phyloP scores from a whole-genome alignment of 225 moss, liverwort and hornwort species.

The Climacium dendroides region DNA sequence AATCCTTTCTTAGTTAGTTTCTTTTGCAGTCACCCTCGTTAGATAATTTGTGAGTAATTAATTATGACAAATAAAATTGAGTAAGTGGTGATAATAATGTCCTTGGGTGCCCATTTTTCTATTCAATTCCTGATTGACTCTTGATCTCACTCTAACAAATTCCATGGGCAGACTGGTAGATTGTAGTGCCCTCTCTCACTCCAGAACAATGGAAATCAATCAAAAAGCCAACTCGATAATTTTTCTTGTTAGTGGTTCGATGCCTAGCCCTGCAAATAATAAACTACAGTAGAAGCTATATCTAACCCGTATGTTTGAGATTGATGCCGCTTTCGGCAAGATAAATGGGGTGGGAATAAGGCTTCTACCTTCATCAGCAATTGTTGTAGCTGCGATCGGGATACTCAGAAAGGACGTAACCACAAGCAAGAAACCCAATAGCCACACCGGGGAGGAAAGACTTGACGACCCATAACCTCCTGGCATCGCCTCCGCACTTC shows the following conservation, averaged over 20 bases:
- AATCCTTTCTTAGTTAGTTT: neutral
- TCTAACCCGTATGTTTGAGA: neutral
- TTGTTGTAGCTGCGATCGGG: conserved; percentile 18
- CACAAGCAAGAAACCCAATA: neutral
- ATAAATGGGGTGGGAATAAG: neutral
- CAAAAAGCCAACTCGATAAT: neutral
- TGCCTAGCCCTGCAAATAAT: neutral
- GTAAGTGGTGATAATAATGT: neutral
- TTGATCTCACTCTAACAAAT: neutral
- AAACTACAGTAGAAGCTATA: neutral
- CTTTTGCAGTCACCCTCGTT: neutral
- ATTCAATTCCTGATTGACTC: neutral
- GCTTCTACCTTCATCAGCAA: conserved; percentile 32
- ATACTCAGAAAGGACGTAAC: neutral
- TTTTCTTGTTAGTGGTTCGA: neutral
- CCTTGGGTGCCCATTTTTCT: neutral
- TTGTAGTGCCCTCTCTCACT: neutral
- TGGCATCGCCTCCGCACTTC: conserved; percentile 1
- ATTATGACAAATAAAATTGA: no score
- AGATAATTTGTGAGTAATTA: neutral
- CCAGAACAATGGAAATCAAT: neutral
- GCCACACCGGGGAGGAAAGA: neutral
- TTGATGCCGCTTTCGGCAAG: neutral
- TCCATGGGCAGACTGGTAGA: neutral
- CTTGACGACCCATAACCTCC: neutral